These are phyloP conservation scores for Pythium pyrilobum DNA, from an alignment of 352 stramenopile genomes.

Conservation along the genomic window DNA sequence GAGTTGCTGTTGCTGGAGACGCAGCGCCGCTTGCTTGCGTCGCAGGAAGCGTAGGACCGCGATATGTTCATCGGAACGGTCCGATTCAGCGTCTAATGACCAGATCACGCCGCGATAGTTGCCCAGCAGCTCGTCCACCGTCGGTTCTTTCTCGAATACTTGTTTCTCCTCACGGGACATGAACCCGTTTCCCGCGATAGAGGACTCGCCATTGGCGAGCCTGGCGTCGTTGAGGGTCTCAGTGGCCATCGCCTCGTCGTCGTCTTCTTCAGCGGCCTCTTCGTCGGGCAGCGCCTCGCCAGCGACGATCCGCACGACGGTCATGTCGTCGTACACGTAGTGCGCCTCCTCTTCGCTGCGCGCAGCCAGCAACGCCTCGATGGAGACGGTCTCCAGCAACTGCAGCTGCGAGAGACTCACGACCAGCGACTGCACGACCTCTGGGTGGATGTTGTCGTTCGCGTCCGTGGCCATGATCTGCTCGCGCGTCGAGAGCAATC, in stretches of 20 bases:
- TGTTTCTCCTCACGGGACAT: not conserved
- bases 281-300: not conserved
- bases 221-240: not conserved
- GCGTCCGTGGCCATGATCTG: not conserved
- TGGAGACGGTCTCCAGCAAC: constrained; percentile 11
- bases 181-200: not conserved
- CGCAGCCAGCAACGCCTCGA: constrained; percentile 10
- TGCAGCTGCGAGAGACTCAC: constrained; percentile 21
- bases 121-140: constrained; percentile 6
- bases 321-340: constrained; percentile 20
- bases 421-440: constrained; percentile 16
- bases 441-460: not conserved
- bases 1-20: constrained; percentile 2
- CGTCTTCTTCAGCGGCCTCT: not conserved
- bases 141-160: not conserved
- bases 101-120: constrained; percentile 18
- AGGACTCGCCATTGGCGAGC: not conserved
- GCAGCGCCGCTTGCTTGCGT: constrained; percentile 12
- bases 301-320: constrained; percentile 10
- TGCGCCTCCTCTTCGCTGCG: constrained; percentile 9
- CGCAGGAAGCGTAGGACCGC: constrained; percentile 11
- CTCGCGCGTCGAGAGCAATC: not conserved
- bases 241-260: not conserved
- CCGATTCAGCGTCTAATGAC: constrained; percentile 8
- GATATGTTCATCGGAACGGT: constrained; percentile 5